phyloP scores from a whole-genome alignment of 768 basidiomycete genomes.

The Amyloporia xantha region DNA sequence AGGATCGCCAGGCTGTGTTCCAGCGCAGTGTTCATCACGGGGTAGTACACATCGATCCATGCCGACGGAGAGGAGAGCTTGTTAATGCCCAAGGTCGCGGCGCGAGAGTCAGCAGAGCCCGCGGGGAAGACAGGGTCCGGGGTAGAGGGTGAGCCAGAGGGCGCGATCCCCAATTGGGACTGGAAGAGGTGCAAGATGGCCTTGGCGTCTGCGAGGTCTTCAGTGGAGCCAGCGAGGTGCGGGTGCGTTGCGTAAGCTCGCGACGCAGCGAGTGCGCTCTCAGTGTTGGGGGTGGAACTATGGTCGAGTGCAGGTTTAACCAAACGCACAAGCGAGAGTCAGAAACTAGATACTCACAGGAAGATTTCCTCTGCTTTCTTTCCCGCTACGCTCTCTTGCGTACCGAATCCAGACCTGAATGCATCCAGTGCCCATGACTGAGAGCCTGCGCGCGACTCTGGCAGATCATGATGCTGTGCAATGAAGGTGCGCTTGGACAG shows the following conservation, averaged over 20 bases:
- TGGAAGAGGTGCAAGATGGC: constrained; percentile 64
- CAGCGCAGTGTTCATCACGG: constrained; percentile 74
- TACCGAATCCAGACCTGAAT: not conserved
- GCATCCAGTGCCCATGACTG: constrained; percentile 9
- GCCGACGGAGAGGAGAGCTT: constrained; percentile 47
- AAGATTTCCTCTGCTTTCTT: constrained; percentile 25
- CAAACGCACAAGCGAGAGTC: not conserved
- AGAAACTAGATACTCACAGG: constrained; percentile 25
- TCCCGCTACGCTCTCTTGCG: not conserved
- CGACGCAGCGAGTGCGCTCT: constrained; percentile 53
- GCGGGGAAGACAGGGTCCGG: constrained; percentile 60
- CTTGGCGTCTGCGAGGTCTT: constrained; percentile 56
- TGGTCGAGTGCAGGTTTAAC: not conserved
- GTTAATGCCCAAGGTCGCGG: constrained; percentile 50
- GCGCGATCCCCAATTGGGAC: constrained; percentile 50
- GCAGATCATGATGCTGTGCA: not conserved
- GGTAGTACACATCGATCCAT: constrained; percentile 88
- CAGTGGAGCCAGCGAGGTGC: constrained; percentile 53
- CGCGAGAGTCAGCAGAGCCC: constrained; percentile 58
- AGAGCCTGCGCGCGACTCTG: not conserved
- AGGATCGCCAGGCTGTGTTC: constrained; percentile 64
- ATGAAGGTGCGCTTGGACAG: not conserved
- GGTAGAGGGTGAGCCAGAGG: constrained; percentile 32
- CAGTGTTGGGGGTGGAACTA: constrained; percentile 50
- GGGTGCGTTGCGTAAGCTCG: constrained; percentile 51